These are phyloP conservation scores for Rhodotorula mucilaginosa DNA, from an alignment of 1,284 basidiomycete genomes.

Conservation along the genomic window DNA sequence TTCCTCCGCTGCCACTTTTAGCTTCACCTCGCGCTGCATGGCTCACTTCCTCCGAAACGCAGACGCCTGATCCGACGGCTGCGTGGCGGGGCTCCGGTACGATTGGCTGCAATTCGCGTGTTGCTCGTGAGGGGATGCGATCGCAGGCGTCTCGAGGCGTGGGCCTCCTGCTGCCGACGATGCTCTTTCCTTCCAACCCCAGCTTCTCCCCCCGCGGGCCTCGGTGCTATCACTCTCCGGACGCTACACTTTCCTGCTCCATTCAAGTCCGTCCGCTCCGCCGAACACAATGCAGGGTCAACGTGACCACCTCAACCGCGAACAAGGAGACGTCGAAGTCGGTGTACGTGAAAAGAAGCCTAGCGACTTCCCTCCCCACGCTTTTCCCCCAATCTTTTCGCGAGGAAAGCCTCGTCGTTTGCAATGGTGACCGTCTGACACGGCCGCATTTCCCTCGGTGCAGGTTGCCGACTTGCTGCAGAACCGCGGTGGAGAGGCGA, in stretches of 20 bases:
- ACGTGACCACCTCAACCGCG: slow-evolving; percentile 26
- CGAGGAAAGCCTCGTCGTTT: neutral
- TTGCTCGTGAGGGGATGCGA: slow-evolving; percentile 2
- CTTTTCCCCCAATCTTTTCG: neutral
- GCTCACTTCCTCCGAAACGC: neutral
- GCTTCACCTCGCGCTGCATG: neutral
- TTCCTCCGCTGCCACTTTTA: neutral
- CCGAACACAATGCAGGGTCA: slow-evolving; percentile 24
- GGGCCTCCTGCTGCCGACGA: neutral
- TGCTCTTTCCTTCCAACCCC: neutral
- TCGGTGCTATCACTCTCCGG: neutral
- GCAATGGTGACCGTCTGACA: neutral
- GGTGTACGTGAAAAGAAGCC: slow-evolving; percentile 13
- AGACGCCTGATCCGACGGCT: neutral
- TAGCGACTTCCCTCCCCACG: no score
- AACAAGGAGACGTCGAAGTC: slow-evolving; percentile 31
- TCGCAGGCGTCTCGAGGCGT: neutral
- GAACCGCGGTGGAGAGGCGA: neutral
- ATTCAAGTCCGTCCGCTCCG: neutral
- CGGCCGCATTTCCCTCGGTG: no score
- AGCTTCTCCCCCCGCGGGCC: neutral
- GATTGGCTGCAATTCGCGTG: neutral
- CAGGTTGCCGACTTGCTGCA: slow-evolving; percentile 28
- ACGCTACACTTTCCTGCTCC: neutral
- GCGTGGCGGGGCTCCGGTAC: neutral